Evolutionary conservation across 345 rosid genomes (phyloP).

Genomic region (Euphorbia peplus): DNA sequence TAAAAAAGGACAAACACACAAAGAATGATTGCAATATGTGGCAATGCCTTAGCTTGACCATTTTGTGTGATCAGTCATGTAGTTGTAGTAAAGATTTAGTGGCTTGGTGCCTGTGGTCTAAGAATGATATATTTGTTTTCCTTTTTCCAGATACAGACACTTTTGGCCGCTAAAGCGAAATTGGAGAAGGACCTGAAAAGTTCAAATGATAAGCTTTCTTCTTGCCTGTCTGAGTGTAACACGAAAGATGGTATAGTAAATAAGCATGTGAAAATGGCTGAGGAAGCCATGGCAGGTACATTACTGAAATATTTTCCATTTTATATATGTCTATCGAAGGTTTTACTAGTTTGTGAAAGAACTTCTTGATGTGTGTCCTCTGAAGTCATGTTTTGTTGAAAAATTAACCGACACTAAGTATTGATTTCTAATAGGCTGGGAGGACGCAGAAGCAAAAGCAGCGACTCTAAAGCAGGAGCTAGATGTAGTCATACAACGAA

Average conservation of each 20-base stretch:
- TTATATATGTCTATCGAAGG: not conserved
- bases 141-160: conserved; percentile 37
- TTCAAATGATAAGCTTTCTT: conserved; percentile 54
- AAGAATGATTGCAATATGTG: not conserved
- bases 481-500: conserved; percentile 55
- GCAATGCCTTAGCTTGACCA: not conserved
- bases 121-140: conserved; percentile 4
- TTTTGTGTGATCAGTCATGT: not conserved
- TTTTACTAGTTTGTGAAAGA: not conserved
- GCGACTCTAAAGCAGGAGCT: conserved; percentile 52
- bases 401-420: conserved; percentile 1
- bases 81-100: not conserved
- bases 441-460: conserved; percentile 58
- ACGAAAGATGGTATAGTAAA: conserved; percentile 47
- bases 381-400: not conserved
- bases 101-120: not conserved
- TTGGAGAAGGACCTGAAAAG: conserved; percentile 49
- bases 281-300: conserved; percentile 63
- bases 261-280: conserved; percentile 49
- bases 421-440: conserved; percentile 45
- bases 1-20: not conserved
- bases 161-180: conserved; percentile 47
- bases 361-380: not conserved
- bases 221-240: conserved; percentile 44
- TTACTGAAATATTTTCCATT: conserved; percentile 3